phyloP scores from a whole-genome alignment of 2,329 filamentous ascomycete genomes.

The Talaromyces piceae region DNA sequence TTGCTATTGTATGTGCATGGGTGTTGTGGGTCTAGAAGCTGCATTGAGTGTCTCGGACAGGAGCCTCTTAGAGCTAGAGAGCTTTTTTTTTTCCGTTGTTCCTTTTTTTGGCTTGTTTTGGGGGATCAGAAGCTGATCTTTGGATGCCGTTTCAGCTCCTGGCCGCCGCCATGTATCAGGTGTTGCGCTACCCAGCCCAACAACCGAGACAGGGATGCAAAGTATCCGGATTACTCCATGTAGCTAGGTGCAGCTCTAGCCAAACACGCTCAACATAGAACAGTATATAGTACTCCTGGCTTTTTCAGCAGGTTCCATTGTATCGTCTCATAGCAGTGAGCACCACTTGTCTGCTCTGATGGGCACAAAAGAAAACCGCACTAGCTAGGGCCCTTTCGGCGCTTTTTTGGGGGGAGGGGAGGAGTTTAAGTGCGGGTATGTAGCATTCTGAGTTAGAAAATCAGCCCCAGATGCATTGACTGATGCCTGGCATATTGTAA shows the following conservation, averaged over 20 bases:
- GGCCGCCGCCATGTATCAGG: neutral
- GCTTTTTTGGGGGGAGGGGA: too few species aligned
- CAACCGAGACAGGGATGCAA: neutral
- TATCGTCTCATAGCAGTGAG: too few species aligned
- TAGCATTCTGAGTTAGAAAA: neutral
- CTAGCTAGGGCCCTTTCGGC: neutral
- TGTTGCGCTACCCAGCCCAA: neutral
- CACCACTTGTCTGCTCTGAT: too few species aligned
- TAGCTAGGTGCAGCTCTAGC: neutral
- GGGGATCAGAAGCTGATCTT: too few species aligned
- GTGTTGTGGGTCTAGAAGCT: neutral
- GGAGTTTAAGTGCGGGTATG: neutral
- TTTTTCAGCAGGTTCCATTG: too few species aligned
- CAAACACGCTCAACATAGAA: neutral
- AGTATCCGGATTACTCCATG: neutral
- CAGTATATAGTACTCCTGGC: neutral
- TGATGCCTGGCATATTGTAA: neutral
- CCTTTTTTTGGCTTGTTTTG: neutral
- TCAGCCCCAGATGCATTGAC: neutral
- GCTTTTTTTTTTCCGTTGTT: too few species aligned
- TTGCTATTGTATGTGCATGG: neutral
- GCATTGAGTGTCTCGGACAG: neutral
- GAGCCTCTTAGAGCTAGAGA: neutral
- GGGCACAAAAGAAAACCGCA: too few species aligned
- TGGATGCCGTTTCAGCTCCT: neutral